Percentiles rank a stretch among this genome's conserved stretches.
Conservation (phyloP, 805 yeast genomes). For the Candida andamanensis region DNA sequence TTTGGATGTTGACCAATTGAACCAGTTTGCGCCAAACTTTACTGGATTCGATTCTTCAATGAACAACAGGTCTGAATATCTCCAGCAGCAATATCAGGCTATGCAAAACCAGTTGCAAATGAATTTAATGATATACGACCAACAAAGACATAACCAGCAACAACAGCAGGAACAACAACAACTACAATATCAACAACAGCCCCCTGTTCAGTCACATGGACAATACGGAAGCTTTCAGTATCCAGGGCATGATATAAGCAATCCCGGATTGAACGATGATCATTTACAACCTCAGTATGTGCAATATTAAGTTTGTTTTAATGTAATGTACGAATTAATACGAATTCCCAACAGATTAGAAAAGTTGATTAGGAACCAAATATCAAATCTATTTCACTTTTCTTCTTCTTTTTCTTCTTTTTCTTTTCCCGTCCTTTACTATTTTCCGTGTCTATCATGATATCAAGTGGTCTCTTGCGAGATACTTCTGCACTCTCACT, state of each 20-base stretch:
- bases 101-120: slow-evolving; percentile 8
- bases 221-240: slow-evolving; percentile 1
- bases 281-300: slow-evolving; percentile 8
- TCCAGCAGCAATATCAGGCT: slow-evolving; percentile 5
- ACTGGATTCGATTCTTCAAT: slow-evolving; percentile 1
- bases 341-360: background rate
- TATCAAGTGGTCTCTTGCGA: too few relatives aligned
- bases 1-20: slow-evolving; percentile 39
- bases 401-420: slow-evolving; percentile 42
- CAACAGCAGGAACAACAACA: slow-evolving; percentile 1
- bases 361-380: too few relatives aligned
- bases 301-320: slow-evolving; percentile 5
- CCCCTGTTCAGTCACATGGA: background rate
- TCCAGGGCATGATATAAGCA: slow-evolving; percentile 3
- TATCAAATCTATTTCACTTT: slow-evolving; percentile 67
- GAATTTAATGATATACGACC: slow-evolving; percentile 3
- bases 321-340: slow-evolving; percentile 3
- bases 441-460: slow-evolving; percentile 7
- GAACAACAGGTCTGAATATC: slow-evolving; percentile 1
- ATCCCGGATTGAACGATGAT: slow-evolving; percentile 2
- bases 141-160: slow-evolving; percentile 3
- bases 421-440: slow-evolving; percentile 12
- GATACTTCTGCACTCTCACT: too few relatives aligned
- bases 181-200: slow-evolving; percentile 1
- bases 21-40: slow-evolving; percentile 8